Evolutionary conservation across 139 green algal species (phyloP), one percentile per base, ranked within the genome.

Genomic region (Marvania coccoides): DNA sequence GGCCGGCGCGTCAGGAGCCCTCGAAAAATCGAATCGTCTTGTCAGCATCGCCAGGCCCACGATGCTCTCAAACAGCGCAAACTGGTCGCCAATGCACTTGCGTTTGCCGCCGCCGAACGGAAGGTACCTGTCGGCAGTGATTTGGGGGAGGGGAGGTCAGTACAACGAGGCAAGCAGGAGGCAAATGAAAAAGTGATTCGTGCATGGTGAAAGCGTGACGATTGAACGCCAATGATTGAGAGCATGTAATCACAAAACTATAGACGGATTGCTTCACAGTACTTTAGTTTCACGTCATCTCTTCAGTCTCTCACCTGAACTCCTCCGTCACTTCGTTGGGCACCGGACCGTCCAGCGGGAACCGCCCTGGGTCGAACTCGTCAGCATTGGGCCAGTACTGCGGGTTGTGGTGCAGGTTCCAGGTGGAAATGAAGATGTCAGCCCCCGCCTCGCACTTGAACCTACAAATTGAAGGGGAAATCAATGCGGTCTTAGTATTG

Each of bases 341-440:
- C 0, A 86, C 67, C n/a, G 82, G 82, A 0, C 60, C 71, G 33
- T 87, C 76, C 26, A 90, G 35, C 3, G 81, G 79, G 54, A 91
- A 95, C 30, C 87, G 76, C 19, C 88, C 80, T 2, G 86, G 85
- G 64, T 85, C 76, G 67, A 95, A 95, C 8, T 57, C 47, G 23
- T 96, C 81, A 2, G 89, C 78, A 12, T 87, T 48, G 7, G 85
- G 55, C 89, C 89, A 96, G 7, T 80, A 65, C 39, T 62, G 47
- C 1, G 87, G 79, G 5, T 72, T 75, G 56, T 81, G 75, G 85
- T 96, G 89, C 31, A 96, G 73, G 75, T 96, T 96, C 86, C 87
- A 96, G 39, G 88, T 81, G 26, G 68, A 83, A 73, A 96, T 95
- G 85, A 96, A 95, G 54, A 96, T 72, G 81, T 96, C 89, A 12